These are phyloP conservation scores for Claviceps fusiformis DNA, from an alignment of 2,329 filamentous ascomycete species.

Conservation along the genomic window DNA sequence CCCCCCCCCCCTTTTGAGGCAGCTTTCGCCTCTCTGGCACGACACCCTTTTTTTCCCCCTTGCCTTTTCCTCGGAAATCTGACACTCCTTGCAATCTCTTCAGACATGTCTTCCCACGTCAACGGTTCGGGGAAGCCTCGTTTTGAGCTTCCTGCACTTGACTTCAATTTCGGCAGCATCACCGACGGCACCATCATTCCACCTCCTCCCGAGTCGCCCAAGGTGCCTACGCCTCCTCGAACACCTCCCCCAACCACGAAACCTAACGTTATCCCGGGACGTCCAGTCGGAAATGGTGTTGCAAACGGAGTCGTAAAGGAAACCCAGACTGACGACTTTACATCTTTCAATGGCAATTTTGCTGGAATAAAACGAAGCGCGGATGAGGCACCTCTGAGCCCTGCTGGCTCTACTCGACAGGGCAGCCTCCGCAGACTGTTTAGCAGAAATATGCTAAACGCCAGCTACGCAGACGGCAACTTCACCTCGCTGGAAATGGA, in stretches of 20 bases:
- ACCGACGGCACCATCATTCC: conserved; percentile 50
- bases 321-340: conserved; percentile 4
- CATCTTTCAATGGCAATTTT: conserved; percentile 24
- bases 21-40: neutral
- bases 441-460: conserved; percentile 41
- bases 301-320: neutral
- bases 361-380: conserved; percentile 35
- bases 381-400: conserved; percentile 39
- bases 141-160: conserved; percentile 44
- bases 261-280: conserved; percentile 4
- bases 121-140: conserved; percentile 18
- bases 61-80: neutral
- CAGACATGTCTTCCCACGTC: conserved; percentile 19
- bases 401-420: conserved; percentile 35
- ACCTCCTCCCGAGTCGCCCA: conserved; percentile 42
- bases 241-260: conserved; percentile 18
- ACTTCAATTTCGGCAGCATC: conserved; percentile 45
- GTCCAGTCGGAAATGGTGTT: neutral
- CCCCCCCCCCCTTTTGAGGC: neutral
- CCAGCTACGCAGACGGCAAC: conserved; percentile 37
- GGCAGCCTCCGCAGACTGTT: conserved; percentile 45
- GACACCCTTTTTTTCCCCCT: neutral
- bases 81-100: neutral
- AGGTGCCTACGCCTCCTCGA: conserved; percentile 31
- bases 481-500: conserved; percentile 25